Percentiles rank a stretch among this genome's conserved stretches.
Evolutionary conservation across 2,329 filamentous ascomycete species (phyloP).

Genomic region (Exophiala spinifera): DNA sequence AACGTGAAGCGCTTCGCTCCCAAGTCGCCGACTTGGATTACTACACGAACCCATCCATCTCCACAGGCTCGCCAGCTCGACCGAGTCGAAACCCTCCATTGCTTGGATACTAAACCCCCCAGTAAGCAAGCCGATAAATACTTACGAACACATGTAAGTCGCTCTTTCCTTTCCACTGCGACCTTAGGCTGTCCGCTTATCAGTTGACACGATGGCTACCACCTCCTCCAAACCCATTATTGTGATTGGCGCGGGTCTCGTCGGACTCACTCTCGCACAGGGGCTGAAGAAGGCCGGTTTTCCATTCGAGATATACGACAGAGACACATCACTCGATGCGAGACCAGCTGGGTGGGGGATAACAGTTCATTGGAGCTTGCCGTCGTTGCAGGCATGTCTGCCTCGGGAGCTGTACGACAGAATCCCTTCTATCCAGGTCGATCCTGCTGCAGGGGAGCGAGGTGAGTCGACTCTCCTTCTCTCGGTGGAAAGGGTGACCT

Average conservation of each 20-base stretch:
- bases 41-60: no score
- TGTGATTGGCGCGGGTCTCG: slow-evolving; percentile 35
- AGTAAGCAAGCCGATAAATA: not conserved
- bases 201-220: slow-evolving; percentile 1
- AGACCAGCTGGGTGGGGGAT: slow-evolving; percentile 31
- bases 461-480: slow-evolving; percentile 1
- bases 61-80: no score
- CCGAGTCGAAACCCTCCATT: no score
- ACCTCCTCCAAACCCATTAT: slow-evolving; percentile 25
- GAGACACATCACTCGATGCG: slow-evolving; percentile 24
- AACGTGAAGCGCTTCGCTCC: no score
- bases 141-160: not conserved
- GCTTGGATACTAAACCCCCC: no score
- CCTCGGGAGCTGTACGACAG: slow-evolving; percentile 28
- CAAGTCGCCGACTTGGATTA: no score
- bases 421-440: slow-evolving; percentile 29
- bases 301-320: slow-evolving; percentile 33
- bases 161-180: not conserved
- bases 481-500: not conserved
- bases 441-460: slow-evolving; percentile 31
- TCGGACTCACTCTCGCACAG: slow-evolving; percentile 20
- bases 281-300: slow-evolving; percentile 28
- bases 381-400: slow-evolving; percentile 26
- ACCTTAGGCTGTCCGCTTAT: not conserved
- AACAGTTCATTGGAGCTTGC: slow-evolving; percentile 34